Conservation (phyloP, 345 rosid species). For the Citrus inodora region DNA sequence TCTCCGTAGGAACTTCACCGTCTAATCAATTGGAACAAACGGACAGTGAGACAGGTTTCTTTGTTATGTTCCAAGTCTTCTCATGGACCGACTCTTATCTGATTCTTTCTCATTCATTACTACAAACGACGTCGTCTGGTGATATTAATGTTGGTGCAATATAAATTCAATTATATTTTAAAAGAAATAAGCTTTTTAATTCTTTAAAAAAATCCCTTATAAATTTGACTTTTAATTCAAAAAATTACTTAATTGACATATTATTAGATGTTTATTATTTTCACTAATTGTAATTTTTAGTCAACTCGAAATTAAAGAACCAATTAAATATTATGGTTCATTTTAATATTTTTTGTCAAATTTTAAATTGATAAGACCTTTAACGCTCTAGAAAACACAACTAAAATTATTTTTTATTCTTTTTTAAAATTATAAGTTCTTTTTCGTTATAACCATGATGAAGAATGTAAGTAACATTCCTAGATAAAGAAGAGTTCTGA, state of each 20-base stretch:
- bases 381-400: too few relatives aligned
- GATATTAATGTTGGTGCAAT: too few relatives aligned
- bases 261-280: too few relatives aligned
- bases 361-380: not conserved
- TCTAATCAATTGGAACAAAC: not conserved
- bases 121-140: not conserved
- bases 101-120: not conserved
- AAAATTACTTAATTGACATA: not conserved
- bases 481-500: too few relatives aligned
- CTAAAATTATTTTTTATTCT: too few relatives aligned
- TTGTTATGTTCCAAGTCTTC: not conserved
- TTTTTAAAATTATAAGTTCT: too few relatives aligned
- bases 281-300: not conserved
- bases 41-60: not conserved
- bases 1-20: not conserved
- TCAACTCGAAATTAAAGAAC: not conserved
- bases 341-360: too few relatives aligned
- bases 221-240: too few relatives aligned
- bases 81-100: not conserved
- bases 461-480: not conserved
- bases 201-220: too few relatives aligned
- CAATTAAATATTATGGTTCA: not conserved
- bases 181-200: not conserved
- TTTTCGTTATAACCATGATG: not conserved
- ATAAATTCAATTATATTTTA: not conserved